phyloP scores from a whole-genome alignment of 345 rosid genomes.

The Theobroma cacao region DNA sequence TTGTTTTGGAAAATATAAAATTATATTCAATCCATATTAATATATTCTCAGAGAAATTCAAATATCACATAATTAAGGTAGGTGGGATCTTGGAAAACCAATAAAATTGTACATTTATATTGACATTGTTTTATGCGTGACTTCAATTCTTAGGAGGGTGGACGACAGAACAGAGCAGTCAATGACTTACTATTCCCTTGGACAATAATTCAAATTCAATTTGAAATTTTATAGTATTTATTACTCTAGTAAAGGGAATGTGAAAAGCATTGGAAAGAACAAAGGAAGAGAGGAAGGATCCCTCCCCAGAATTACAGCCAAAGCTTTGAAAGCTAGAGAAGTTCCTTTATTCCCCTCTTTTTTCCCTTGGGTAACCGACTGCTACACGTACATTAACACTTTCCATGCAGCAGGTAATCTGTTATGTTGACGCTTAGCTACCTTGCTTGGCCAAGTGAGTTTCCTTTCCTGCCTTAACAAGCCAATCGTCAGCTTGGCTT shows the following conservation, averaged over 20 bases:
- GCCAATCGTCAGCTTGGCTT: background rate
- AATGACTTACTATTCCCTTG: no score
- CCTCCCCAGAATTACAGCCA: background rate
- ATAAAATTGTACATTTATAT: background rate
- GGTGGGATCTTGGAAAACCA: background rate
- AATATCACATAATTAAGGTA: no score
- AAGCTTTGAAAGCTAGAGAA: background rate
- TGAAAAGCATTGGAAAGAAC: background rate
- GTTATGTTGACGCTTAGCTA: background rate
- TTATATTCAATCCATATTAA: background rate
- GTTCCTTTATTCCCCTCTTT: background rate
- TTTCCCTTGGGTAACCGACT: background rate
- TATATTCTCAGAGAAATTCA: background rate
- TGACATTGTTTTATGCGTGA: background rate
- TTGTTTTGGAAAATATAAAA: background rate
- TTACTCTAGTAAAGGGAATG: background rate
- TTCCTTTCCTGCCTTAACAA: background rate
- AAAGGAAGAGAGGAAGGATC: no score
- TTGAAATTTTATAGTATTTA: background rate
- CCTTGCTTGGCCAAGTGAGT: background rate
- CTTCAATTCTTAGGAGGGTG: background rate
- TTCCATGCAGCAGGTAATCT: background rate
- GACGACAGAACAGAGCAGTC: background rate
- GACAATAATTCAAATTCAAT: background rate
- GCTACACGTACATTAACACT: no score